A percentile compares a stretch with the other conserved stretches of the same genome.
Evolutionary conservation across 805 yeast genomes (phyloP).

Genomic region (Yarrowia sp.): DNA sequence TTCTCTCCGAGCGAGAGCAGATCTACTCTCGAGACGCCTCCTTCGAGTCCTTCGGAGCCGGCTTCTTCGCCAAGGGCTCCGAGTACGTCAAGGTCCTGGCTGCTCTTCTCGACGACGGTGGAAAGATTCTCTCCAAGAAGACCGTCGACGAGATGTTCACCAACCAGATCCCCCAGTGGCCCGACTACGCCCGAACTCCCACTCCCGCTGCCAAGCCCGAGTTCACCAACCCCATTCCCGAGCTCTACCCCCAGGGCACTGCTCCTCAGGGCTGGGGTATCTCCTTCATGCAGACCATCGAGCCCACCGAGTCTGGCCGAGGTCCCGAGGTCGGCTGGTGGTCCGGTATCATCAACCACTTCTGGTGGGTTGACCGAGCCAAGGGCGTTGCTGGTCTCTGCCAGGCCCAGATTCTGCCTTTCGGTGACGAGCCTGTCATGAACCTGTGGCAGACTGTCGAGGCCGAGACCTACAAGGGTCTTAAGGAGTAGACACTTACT

Average conservation of each 20-base stretch:
- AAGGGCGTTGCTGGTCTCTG: constrained; percentile 43
- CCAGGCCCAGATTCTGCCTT: constrained; percentile 42
- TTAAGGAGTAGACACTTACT: no score
- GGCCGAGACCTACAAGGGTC: not conserved
- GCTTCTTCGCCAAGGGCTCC: constrained; percentile 43
- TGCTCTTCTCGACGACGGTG: constrained; percentile 45
- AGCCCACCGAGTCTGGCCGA: constrained; percentile 41
- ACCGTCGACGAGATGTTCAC: constrained; percentile 40
- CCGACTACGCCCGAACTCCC: constrained; percentile 32
- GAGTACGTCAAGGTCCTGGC: constrained; percentile 45
- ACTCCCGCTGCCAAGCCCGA: constrained; percentile 26
- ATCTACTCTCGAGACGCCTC: not conserved
- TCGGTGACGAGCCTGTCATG: constrained; percentile 31
- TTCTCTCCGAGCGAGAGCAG: constrained; percentile 27
- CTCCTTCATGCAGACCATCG: constrained; percentile 35
- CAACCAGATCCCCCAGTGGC: constrained; percentile 40
- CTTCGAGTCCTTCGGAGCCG: constrained; percentile 39
- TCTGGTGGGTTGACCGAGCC: constrained; percentile 45
- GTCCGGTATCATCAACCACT: constrained; percentile 45
- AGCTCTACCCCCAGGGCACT: constrained; percentile 32
- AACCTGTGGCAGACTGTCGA: constrained; percentile 13
- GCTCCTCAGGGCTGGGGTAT: constrained; percentile 39
- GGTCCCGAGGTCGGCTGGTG: constrained; percentile 42
- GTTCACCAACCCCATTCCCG: constrained; percentile 25
- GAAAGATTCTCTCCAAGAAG: constrained; percentile 38